Evolutionary conservation across 1,139 yeast species (phyloP).

Genomic region (Candida anutae): DNA sequence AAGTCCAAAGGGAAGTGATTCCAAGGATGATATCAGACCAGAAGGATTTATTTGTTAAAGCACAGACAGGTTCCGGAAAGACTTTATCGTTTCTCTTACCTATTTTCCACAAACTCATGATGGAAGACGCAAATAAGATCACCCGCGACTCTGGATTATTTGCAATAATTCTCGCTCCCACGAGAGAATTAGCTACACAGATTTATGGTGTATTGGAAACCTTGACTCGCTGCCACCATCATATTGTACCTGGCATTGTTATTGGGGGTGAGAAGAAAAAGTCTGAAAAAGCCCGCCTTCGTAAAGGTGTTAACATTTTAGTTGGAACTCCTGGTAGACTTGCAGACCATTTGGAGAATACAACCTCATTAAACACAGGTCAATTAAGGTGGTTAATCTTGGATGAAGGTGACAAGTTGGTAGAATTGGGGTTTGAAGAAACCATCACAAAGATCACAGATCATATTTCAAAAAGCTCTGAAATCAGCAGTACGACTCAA

Average conservation of each 20-base stretch:
- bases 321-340: slow-evolving; percentile 92
- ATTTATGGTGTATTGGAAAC: slow-evolving; percentile 75
- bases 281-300: slow-evolving; percentile 80
- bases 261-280: slow-evolving; percentile 95
- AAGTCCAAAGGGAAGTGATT: slow-evolving; percentile 76
- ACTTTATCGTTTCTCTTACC: slow-evolving; percentile 83
- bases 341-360: slow-evolving; percentile 88
- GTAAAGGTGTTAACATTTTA: slow-evolving; percentile 83
- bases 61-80: slow-evolving; percentile 96
- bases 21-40: slow-evolving; percentile 54
- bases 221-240: slow-evolving; percentile 64
- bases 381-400: slow-evolving; percentile 76
- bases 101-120: slow-evolving; percentile 63
- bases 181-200: slow-evolving; percentile 92
- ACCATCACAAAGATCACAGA: slow-evolving; percentile 71
- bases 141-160: slow-evolving; percentile 77
- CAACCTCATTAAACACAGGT: slow-evolving; percentile 58
- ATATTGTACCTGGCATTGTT: slow-evolving; percentile 85
- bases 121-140: slow-evolving; percentile 35
- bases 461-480: slow-evolving; percentile 40
- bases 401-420: slow-evolving; percentile 93
- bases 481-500: slow-evolving; percentile 29
- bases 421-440: slow-evolving; percentile 94
- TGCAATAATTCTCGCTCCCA: slow-evolving; percentile 84
- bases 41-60: slow-evolving; percentile 75